Base-by-base conservation (phyloP, 768 basidiomycete species). In the Rhodotorula babjevae region DNA sequence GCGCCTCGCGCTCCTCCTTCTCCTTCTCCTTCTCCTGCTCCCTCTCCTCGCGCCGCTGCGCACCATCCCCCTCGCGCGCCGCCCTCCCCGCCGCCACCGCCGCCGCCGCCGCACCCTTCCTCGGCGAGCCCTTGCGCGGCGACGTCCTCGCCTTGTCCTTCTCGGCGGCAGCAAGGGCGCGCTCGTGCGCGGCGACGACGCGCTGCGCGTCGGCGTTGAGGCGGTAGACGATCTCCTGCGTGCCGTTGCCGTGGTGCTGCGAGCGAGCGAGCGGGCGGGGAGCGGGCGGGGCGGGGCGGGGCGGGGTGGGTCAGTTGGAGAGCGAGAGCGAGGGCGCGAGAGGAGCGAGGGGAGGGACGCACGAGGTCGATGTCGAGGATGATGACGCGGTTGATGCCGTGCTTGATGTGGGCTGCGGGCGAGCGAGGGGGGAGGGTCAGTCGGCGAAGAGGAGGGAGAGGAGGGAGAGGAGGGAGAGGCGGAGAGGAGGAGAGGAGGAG, bases 211-310 rank as follows among this genome's bases (percentile, higher is more conserved):
- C 75, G 18, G 65, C 65, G 58, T 98, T 97, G 69, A 97, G 89
- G 67, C 90, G 87, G 91, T 92, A 95, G 0, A 85, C 86, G 47
- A 97, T 88, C 1, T 92, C 87, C 80, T 99, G 95, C 0, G 95
- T 98, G 3, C 95, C 94, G 79, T 96, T 95, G 4, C 93, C 92
- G 90, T 81, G 65, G 46, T 76, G 75, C 70, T 74, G 49, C 3
- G 15, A 2, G 36, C 6, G 27, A 6, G 27, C 23, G 21, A 23
- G 19, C 19, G 27, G 31, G 56, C 52, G 56, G 47, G 31, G 67
- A 58, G 58, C 10, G 27, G 1, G 27, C 9, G 11, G 4, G 25
- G 50, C 27, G 10, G 50, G 33, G 59, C 3, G 42, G 60, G 16
- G 9, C 5, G 36, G 36, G 4, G 36, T 36, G 36, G 9, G 36